These are phyloP conservation scores for Geotrichum australiense DNA, from an alignment of 1,139 yeast genomes.

Conservation along the genomic window DNA sequence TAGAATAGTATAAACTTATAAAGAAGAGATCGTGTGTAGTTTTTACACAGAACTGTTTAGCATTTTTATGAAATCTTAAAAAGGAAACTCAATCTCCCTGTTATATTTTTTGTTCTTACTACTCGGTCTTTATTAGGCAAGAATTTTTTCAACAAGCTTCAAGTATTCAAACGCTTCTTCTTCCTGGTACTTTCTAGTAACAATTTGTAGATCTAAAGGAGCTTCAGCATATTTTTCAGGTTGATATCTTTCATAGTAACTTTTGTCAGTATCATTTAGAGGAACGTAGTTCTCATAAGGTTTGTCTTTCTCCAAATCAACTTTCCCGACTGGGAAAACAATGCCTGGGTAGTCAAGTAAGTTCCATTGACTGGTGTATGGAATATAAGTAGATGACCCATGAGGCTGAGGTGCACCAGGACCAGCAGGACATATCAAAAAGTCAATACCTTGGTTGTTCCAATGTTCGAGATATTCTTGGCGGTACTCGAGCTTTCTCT, in stretches of 20 bases:
- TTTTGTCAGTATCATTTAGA: slow-evolving; percentile 29
- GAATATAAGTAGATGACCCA: slow-evolving; percentile 64
- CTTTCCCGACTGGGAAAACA: slow-evolving; percentile 47
- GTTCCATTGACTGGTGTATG: slow-evolving; percentile 46
- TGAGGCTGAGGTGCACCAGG: slow-evolving; percentile 68
- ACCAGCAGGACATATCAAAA: slow-evolving; percentile 61
- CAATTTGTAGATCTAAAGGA: slow-evolving; percentile 40
- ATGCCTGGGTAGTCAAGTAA: slow-evolving; percentile 47
- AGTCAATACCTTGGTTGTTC: slow-evolving; percentile 53
- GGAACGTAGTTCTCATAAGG: slow-evolving; percentile 28
- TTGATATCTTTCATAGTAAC: slow-evolving; percentile 29
- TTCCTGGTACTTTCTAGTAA: slow-evolving; percentile 38
- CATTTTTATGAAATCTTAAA: too few species aligned
- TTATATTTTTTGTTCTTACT: too few species aligned
- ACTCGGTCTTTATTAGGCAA: too few species aligned
- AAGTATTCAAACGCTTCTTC: slow-evolving; percentile 24
- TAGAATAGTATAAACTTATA: too few species aligned
- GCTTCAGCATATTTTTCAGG: slow-evolving; percentile 38
- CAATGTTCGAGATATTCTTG: slow-evolving; percentile 34
- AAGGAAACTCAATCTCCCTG: too few species aligned
- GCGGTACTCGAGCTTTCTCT: slow-evolving; percentile 31
- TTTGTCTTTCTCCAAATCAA: slow-evolving; percentile 38
- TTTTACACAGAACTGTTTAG: too few species aligned
- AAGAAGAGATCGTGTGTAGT: too few species aligned
- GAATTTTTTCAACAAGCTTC: slow-evolving; percentile 12